Evolutionary conservation across 1,139 yeast species (phyloP).

Genomic region (Lipomyces yarrowii): DNA sequence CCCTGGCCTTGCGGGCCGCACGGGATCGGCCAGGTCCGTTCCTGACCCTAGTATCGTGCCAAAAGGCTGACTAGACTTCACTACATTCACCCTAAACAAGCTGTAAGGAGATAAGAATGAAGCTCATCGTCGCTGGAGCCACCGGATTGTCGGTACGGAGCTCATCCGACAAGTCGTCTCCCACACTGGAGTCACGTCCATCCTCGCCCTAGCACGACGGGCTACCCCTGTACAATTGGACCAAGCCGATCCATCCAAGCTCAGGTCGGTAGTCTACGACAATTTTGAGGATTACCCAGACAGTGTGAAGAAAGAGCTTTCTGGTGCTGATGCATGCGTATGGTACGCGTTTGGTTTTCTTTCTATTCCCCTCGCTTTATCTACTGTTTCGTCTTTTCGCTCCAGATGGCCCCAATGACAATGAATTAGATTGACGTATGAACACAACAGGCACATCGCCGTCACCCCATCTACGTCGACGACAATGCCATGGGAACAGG

Average conservation of each 20-base stretch:
- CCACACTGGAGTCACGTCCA: not conserved
- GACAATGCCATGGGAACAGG: not conserved
- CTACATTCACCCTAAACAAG: no score
- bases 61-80: no score
- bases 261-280: not conserved
- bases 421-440: not conserved
- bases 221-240: not conserved
- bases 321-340: not conserved
- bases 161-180: not conserved
- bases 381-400: not conserved
- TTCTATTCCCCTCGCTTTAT: not conserved
- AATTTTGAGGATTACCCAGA: not conserved
- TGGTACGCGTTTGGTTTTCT: not conserved
- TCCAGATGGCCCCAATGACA: no score
- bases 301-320: not conserved
- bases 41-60: no score
- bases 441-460: not conserved
- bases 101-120: not conserved
- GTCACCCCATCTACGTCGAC: not conserved
- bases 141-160: not conserved
- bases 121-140: not conserved
- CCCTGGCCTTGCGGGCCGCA: no score
- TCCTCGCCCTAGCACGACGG: not conserved
- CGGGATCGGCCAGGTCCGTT: no score
- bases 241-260: not conserved